Percentiles rank a stretch among this genome's conserved stretches.
Evolutionary conservation across 148 eudicot species (phyloP).

Genomic region (Rhododendron ovatum): DNA sequence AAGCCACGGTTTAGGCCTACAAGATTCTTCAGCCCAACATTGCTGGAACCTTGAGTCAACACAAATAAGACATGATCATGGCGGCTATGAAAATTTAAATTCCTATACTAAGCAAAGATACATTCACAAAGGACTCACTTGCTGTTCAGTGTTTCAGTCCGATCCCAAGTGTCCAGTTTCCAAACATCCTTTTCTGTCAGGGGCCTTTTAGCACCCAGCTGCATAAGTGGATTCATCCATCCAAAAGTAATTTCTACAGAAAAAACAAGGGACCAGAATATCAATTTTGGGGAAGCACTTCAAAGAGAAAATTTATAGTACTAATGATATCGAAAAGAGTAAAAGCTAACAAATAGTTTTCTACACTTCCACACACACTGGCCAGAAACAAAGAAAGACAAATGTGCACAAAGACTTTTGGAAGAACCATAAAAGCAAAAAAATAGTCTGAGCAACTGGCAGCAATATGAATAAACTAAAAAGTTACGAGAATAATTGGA

Average conservation of each 20-base stretch:
- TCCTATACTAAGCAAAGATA: neutral
- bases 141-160: slow-evolving; percentile 75
- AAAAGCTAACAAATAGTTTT: neutral
- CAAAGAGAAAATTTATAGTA: neutral
- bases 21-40: slow-evolving; percentile 75
- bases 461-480: neutral
- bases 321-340: neutral
- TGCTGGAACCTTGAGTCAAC: slow-evolving; percentile 57
- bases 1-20: slow-evolving; percentile 74
- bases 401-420: neutral
- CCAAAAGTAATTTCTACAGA: slow-evolving; percentile 58
- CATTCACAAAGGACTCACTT: slow-evolving; percentile 36
- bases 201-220: slow-evolving; percentile 79
- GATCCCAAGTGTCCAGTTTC: slow-evolving; percentile 95
- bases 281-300: slow-evolving; percentile 7
- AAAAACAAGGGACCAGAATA: slow-evolving; percentile 11
- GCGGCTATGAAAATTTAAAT: neutral
- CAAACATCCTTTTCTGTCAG: slow-evolving; percentile 95
- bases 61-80: neutral
- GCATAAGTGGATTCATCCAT: slow-evolving; percentile 89
- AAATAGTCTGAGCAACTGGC: neutral
- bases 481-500: neutral
- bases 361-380: neutral
- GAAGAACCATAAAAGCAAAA: neutral
- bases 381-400: neutral